Conservation (phyloP, 306 rosid genomes). For the Casuarina equisetifolia region DNA sequence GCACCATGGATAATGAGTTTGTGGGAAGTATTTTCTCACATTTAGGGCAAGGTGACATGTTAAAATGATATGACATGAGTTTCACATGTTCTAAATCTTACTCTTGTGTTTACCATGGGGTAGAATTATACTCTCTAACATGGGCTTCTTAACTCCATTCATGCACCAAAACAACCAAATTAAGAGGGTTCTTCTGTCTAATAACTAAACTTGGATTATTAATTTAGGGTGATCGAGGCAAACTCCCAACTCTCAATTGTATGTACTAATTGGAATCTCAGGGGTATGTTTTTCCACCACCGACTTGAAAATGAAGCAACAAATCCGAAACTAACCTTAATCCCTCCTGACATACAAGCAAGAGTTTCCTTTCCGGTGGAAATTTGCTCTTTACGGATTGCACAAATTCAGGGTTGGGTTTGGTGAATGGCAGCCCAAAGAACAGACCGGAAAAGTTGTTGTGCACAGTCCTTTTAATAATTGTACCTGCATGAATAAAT, state of each 20-base stretch:
- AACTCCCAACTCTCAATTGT: background rate
- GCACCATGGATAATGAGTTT: no score
- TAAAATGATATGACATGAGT: no score
- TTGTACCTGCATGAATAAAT: constrained; percentile 62
- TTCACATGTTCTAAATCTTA: no score
- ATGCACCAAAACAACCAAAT: background rate
- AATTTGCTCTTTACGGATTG: constrained; percentile 69
- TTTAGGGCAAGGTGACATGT: no score
- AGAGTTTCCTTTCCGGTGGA: constrained; percentile 62
- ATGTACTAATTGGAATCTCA: background rate
- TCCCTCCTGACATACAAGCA: constrained; percentile 94
- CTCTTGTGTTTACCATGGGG: no score
- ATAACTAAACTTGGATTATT: background rate
- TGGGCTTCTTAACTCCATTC: background rate
- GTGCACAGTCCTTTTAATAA: constrained; percentile 79
- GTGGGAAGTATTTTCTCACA: no score
- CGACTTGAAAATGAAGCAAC: background rate
- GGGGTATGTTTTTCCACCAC: background rate
- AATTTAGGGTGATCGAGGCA: background rate
- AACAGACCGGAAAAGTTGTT: constrained; percentile 91
- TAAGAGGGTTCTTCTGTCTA: background rate
- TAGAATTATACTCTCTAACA: no score
- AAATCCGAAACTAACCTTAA: constrained; percentile 59
- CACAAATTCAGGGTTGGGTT: constrained; percentile 75
- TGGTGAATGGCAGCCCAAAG: constrained; percentile 82